phyloP scores from a whole-genome alignment of 2,329 filamentous ascomycete genomes.

The Ophiostoma montium region DNA sequence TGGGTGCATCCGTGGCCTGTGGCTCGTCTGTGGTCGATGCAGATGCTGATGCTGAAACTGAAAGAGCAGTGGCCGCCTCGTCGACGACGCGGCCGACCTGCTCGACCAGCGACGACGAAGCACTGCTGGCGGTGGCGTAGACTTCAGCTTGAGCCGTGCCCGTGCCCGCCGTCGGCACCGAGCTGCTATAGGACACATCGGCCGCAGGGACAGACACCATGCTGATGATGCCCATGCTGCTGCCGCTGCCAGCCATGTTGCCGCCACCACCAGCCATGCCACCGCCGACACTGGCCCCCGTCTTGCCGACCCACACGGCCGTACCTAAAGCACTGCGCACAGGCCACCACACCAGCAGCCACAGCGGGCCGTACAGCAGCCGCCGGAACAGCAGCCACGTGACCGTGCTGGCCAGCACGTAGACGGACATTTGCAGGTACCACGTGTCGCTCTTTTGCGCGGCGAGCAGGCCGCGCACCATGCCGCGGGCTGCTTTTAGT shows the following conservation, averaged over 20 bases:
- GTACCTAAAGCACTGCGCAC: conserved; percentile 37
- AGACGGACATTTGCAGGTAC: conserved; percentile 87
- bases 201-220: neutral
- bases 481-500: conserved; percentile 55
- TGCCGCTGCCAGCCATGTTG: neutral
- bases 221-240: neutral
- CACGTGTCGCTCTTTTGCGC: conserved; percentile 96
- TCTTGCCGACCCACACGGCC: conserved; percentile 28
- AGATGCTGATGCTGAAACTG: neutral
- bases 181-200: neutral
- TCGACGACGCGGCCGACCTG: conserved; percentile 42
- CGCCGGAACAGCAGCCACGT: conserved; percentile 77
- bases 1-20: conserved; percentile 20
- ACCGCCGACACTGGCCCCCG: conserved; percentile 15
- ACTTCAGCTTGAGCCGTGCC: conserved; percentile 4
- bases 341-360: conserved; percentile 80
- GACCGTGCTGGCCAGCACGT: conserved; percentile 63
- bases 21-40: neutral
- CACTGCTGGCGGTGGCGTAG: neutral
- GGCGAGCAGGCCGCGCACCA: conserved; percentile 65
- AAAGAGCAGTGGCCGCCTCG: conserved; percentile 5
- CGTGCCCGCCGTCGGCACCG: conserved; percentile 14
- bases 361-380: conserved; percentile 74
- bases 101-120: conserved; percentile 28
- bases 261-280: conserved; percentile 7